Evolutionary conservation across 768 basidiomycete genomes (phyloP), one percentile per base, ranked within the genome.

Genomic region (Russula abietina): DNA sequence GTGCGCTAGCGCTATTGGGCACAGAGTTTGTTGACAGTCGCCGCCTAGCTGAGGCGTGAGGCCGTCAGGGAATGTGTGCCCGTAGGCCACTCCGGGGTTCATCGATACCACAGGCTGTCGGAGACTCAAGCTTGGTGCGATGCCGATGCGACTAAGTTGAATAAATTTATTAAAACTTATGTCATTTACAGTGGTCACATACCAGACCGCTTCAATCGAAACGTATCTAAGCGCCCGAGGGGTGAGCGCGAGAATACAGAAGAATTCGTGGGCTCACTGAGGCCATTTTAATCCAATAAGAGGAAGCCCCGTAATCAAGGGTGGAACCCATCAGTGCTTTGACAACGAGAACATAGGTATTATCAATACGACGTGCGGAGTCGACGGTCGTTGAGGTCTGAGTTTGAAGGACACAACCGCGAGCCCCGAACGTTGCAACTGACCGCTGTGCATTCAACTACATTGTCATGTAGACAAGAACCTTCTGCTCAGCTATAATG

Each of bases 241-340:
- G 39, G 59, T 66, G 30, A 65, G 54, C n/a, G 36, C 50, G 58
- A 26, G 24, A 32, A 38, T 50, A 8, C n/a, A 14, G 8, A 48
- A 54, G 33, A 2, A 53, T 22, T 53, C 39, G 16, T 36, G 28
- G 38, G 75, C 85, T 50, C 64, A 88, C 90, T 86, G 82, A 68
- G 88, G 88, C 91, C 91, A 93, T 68, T 92, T 92, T 5, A 91
- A 91, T 39, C 93, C 78, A 50, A 90, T 85, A 19, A 93, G 80
- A 19, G 91, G 91, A 32, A 93, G 74, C 32, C 90, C 88, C 78
- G 91, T 82, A 22, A 80, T 75, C 16, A 92, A 69, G 36, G 83
- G 82, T 53, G 5, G 82, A 81, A 43, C 86, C 89, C 75, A 91
- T 81, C 54, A 89, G 79, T 1, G 91, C 92, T 72, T 85, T 90